Evolutionary conservation across 768 basidiomycete species (phyloP), one percentile per base, ranked within the genome.

Genomic region (Mycena alexandri): DNA sequence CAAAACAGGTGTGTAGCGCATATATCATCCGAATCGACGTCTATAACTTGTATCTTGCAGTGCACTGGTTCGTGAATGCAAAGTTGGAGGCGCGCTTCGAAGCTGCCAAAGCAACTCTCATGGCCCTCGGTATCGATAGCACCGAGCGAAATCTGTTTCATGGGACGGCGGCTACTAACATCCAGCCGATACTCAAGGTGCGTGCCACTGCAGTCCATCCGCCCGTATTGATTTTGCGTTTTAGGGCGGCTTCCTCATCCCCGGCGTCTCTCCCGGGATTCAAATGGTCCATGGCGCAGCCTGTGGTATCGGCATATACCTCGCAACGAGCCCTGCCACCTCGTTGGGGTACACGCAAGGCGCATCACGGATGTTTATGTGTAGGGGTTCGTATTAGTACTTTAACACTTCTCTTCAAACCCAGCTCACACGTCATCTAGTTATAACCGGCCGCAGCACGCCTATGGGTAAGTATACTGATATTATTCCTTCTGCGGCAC

Each of bases 81-180:
- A 68, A 68, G 14, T 33, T 68, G 2, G 67, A 68, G 22, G 54
- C 67, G 5, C 47, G 67, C 0, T 68, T 68, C 56, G 67, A 68
- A 54, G 51, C 41, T 0, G 67, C 67, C 10, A 68, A 68, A 22
- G 67, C 22, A 21, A 17, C 29, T 11, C 67, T 68, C 55, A 42
- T 11, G n/a, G 51, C 67, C 3, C 43, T 56, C 16, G 61, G 61
- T 11, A 63, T 68, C 43, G 67, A 68, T 24, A 8, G 41, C 10
- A 63, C 61, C 9, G 67, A 68, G 51, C 51, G 10, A 21, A 68
- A 63, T n/a, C 61, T 68, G n/a, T 68, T 68, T n/a, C 67, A 68
- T 19, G 67, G 67, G 7, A 68, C 67, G 38, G 67, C 67, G 12
- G 67, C 17, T 7, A 9, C 41, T 5, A 68, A 68, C 33, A 63